Evolutionary conservation across 2,329 filamentous ascomycete species (phyloP).

Genomic region (Tolypocladium amazonense): DNA sequence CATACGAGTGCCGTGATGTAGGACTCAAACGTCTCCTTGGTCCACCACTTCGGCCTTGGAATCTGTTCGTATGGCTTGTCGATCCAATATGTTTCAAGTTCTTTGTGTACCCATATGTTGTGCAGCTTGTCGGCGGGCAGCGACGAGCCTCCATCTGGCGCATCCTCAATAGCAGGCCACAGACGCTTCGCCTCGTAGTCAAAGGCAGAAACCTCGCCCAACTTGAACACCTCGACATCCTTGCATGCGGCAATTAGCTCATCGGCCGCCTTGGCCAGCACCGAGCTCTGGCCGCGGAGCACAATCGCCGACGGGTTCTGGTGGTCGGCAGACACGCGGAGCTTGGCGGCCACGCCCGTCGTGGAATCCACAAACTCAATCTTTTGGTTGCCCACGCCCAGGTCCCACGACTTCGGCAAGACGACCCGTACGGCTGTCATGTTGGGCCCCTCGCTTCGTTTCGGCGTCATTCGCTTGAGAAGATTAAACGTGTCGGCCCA

Average conservation of each 20-base stretch:
- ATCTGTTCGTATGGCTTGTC: conserved; percentile 26
- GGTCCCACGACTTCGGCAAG: conserved; percentile 21
- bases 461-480: conserved; percentile 26
- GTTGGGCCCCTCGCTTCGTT: conserved; percentile 16
- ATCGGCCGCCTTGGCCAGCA: conserved; percentile 21
- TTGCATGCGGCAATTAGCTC: conserved; percentile 19
- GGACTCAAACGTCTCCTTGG: conserved; percentile 25
- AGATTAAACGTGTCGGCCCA: conserved; percentile 29
- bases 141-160: conserved; percentile 13
- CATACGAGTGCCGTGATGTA: conserved; percentile 32
- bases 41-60: conserved; percentile 29
- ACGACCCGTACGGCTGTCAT: conserved; percentile 26
- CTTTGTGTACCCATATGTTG: conserved; percentile 24
- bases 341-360: conserved; percentile 20
- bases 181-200: conserved; percentile 24
- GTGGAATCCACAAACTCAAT: conserved; percentile 22
- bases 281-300: conserved; percentile 18
- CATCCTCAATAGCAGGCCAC: conserved; percentile 22
- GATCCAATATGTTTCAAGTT: conserved; percentile 18
- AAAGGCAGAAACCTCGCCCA: conserved; percentile 22
- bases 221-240: conserved; percentile 21
- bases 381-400: conserved; percentile 21
- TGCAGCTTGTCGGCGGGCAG: conserved; percentile 10
- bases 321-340: conserved; percentile 22
- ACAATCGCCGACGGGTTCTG: conserved; percentile 18